Base-by-base conservation (phyloP, 2,329 filamentous ascomycete species). In the Arthrinium puccinioides region DNA sequence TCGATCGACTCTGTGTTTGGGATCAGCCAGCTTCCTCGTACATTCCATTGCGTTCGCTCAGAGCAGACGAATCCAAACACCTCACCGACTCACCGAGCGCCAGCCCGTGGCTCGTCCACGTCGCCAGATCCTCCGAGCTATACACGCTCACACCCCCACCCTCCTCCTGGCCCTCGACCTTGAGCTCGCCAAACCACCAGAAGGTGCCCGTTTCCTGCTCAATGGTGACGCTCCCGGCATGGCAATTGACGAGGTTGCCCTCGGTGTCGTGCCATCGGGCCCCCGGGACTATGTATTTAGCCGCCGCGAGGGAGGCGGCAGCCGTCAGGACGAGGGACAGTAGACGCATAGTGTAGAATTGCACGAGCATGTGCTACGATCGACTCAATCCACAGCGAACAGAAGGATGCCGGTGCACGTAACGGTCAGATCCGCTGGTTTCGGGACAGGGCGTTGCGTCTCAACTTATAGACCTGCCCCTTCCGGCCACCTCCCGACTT, bases 151-250 rank as follows among this genome's bases (percentile, higher is more conserved):
- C 57, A 14, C 76, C 76, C 0, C 73, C 76, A 9, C 76, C 76
- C 48, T 81, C 76, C 7, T 62, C 64, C 43, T 76, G 72, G 0
- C 67, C 73, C 45, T 79, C 54, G 9, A 66, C 57, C 56, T 81
- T 81, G 57, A 77, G 72, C 50, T 81, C 76, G 24, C 76, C 76
- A 39, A 79, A 80, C 64, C 68, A 70, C 56, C 69, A 80, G 51
- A 76, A 81, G 41, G 65, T 72, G 13, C 69, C 69, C 0, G 65
- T 66, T 5, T 66, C 63, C 26, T 69, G 54, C 27, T 79, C 73
- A 0, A 72, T 51, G 0, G 67, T 67, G 6, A 81, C 60, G 10
- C 68, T 69, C 1, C 76, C 76, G 2, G 76, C 77, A 49, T 82
- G 76, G 1, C 76, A 76, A 36, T 77, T 80, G 37, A 80, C 68